Evolutionary conservation across 352 stramenopile genomes (phyloP), one percentile per base, ranked within the genome.

Genomic region (Pythium phragmitis): DNA sequence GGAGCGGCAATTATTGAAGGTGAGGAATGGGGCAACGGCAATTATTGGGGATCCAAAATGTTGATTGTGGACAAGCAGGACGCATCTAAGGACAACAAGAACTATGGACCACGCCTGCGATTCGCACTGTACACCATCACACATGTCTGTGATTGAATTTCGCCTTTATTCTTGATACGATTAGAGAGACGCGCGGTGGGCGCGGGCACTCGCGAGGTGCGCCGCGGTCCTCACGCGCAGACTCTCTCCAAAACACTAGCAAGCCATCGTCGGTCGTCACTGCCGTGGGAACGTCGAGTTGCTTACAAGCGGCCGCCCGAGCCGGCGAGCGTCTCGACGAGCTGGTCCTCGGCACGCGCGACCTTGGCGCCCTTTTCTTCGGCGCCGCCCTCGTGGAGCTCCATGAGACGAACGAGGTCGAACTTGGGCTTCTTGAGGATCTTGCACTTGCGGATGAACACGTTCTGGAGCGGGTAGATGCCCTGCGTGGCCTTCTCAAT

Each of bases 341-440:
- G 73, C 76, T 91, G 84, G 69, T 94, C 83, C 69, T 96, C 84
- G 64, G 89, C 75, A 57, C 88, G 87, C 60, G 88, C 85, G 33
- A 98, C 82, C 75, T 95, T 95, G 65, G 88, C 88, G 55, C 93
- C 93, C 79, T 94, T 96, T 72, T 97, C 93, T 63, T 97, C 92
- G 61, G 82, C 86, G 60, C 87, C 88, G 46, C 97, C 94, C 52
- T 98, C 97, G 87, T 99, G 98, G 76, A 99, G 97, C 78, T 99
- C 98, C 98, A 99, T 99, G 51, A 99, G 85, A 76, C 98, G 98
- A 59, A 96, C 96, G 43, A 99, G 79, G 90, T 99, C 98, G 76
- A 99, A 99, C 90, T 99, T 99, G 56, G 98, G 98, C 90, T 99
- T 99, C 94, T 99, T 99, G 41, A 99, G 88, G 53, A 99, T 97